Percentiles rank a stretch among this genome's conserved stretches.
Evolutionary conservation across 352 stramenopile species (phyloP).

Genomic region (Elongisporangium undulatum): DNA sequence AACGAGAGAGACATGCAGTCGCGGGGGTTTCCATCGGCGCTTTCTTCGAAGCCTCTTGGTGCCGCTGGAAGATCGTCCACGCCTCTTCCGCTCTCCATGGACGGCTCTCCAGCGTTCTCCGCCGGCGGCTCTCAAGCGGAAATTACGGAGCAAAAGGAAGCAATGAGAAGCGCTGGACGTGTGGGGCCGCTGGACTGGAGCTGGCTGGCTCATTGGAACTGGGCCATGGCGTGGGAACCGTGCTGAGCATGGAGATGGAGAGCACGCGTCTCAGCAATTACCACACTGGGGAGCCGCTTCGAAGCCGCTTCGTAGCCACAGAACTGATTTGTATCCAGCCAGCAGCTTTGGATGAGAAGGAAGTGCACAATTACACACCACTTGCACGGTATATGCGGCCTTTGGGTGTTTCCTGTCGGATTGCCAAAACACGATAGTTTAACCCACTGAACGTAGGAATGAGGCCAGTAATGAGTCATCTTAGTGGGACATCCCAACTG

Average conservation of each 20-base stretch:
- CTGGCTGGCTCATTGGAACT: not conserved
- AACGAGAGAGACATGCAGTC: not conserved
- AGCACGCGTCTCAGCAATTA: not conserved
- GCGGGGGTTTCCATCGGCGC: not conserved
- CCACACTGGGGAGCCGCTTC: not conserved
- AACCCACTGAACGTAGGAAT: not conserved
- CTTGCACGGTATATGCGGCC: not conserved
- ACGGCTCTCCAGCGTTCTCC: not conserved
- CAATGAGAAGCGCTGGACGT: too few relatives aligned
- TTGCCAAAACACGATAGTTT: not conserved
- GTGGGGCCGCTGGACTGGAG: not conserved
- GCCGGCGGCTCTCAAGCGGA: too few relatives aligned
- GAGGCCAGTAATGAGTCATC: not conserved
- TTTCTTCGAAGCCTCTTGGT: not conserved
- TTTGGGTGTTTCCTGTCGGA: not conserved
- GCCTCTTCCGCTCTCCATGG: not conserved
- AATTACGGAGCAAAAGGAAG: not conserved
- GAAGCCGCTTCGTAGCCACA: not conserved
- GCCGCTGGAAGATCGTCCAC: not conserved
- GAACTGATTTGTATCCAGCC: not conserved
- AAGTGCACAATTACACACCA: not conserved
- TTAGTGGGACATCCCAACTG: not conserved
- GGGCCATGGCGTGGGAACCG: not conserved
- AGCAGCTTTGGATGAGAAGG: not conserved
- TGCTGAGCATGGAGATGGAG: not conserved